Percentiles rank a stretch among this genome's conserved stretches.
phyloP scores from a whole-genome alignment of 371 early-diverging fungal genomes.

The Synchytrium microbalum region DNA sequence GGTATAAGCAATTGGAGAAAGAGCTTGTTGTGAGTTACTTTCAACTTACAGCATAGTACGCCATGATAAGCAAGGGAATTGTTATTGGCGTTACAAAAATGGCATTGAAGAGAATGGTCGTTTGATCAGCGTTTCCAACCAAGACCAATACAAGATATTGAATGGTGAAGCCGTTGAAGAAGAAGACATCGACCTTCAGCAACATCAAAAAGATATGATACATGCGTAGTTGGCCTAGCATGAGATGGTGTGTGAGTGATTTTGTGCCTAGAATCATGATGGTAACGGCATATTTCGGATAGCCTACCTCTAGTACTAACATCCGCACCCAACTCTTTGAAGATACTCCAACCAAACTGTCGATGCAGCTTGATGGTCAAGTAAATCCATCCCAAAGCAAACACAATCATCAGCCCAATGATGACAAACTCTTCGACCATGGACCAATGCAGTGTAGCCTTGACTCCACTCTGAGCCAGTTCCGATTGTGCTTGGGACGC shows the following conservation, averaged over 20 bases:
- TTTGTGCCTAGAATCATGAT: not conserved
- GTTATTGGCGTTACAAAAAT: constrained; percentile 22
- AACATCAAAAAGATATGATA: constrained; percentile 44
- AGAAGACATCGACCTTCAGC: constrained; percentile 46
- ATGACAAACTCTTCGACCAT: constrained; percentile 11
- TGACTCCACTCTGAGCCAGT: not conserved
- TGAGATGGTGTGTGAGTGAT: not conserved
- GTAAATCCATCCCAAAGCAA: constrained; percentile 29
- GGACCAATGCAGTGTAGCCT: not conserved
- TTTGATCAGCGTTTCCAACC: constrained; percentile 3
- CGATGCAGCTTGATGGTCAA: constrained; percentile 29
- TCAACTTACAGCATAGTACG: constrained; percentile 32
- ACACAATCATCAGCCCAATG: constrained; percentile 25
- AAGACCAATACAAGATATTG: constrained; percentile 35
- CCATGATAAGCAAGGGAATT: constrained; percentile 26
- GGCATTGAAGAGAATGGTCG: constrained; percentile 15
- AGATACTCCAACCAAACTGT: constrained; percentile 44
- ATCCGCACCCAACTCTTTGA: constrained; percentile 46
- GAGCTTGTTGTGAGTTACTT: not conserved
- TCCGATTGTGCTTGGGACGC: not conserved
- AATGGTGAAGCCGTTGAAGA: constrained; percentile 36
- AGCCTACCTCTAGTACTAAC: constrained; percentile 32
- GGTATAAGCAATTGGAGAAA: not conserved
- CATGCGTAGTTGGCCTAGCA: constrained; percentile 32
- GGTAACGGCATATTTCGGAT: not conserved